Evolutionary conservation across 192 early-diverging fungal genomes (phyloP), one percentile per base, ranked within the genome.

Genomic region (Umbelopsis sp.): DNA sequence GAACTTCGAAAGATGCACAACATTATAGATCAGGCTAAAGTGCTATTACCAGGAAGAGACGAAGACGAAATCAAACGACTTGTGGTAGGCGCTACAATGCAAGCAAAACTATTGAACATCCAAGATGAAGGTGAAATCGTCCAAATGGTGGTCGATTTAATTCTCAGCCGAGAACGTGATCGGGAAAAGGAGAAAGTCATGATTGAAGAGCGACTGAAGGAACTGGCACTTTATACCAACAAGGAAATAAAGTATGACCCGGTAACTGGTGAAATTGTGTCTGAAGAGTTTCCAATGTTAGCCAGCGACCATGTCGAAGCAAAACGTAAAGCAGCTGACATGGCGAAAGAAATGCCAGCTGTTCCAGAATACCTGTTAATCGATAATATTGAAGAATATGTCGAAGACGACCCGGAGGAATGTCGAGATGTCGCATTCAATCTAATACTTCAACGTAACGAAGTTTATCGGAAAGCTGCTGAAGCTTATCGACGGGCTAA

Each of bases 391-490:
- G 77, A 79, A 10, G 74, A 81, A 6, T 74, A 86, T 65, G 75
- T 72, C 1, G 78, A 86, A 47, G 74, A 83, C 56, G 83, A 88
- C 59, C 87, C 87, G 0, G 52, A 69, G 1, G 59, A 75, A 53
- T 88, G 87, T 68, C 81, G 83, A 38, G 66, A 81, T 17, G 73
- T 73, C 5, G 85, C 81, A 5, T 59, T 71, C 0, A 78, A 82
- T 16, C 73, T 70, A 10, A 69, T 76, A 45, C 49, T 77, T 8
- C 68, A 80, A 25, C 78, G 85, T 36, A 83, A 85, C n/a, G 84
- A 86, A 32, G 51, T 78, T 10, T 86, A 80, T 66, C 77, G 77
- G 21, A 86, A 85, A 66, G 87, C 87, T 5, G 73, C 76, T 3
- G 66, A 70, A 25, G 73, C 84, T 0, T 84, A 81, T 66, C 53